Percentiles rank a stretch among this genome's conserved stretches.
phyloP scores from a whole-genome alignment of 441 rosid species.

The Pelargonium citronellum region DNA sequence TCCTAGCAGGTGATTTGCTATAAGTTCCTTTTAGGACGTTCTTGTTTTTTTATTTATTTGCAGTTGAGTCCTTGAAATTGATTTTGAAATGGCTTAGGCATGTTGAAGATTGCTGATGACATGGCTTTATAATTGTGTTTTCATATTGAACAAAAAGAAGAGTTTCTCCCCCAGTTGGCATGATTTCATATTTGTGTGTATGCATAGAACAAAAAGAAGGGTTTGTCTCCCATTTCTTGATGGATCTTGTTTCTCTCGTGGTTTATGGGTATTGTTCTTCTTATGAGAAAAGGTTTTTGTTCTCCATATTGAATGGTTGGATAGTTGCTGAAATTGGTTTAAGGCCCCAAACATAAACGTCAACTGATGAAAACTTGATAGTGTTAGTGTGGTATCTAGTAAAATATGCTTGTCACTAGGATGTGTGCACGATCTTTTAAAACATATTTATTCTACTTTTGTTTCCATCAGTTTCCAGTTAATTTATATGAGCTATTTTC shows the following conservation, averaged over 20 bases:
- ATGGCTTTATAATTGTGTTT: not conserved
- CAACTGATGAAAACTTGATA: not conserved
- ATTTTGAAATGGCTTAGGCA: not conserved
- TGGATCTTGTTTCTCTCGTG: slow-evolving; percentile 1
- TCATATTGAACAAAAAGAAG: not conserved
- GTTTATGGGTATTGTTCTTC: not conserved
- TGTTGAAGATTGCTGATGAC: not conserved
- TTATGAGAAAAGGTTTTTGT: not conserved
- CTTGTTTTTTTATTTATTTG: slow-evolving; percentile 1
- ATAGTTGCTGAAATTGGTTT: not conserved
- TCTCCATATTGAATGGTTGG: not conserved
- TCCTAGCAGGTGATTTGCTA: slow-evolving; percentile 42
- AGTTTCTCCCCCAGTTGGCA: not conserved
- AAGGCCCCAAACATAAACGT: not conserved
- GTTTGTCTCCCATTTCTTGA: not conserved
- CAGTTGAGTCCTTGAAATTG: not conserved
- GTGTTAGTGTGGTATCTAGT: not conserved
- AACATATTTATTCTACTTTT: too few species aligned
- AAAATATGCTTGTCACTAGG: not conserved
- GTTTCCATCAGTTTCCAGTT: not conserved
- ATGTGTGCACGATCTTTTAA: too few species aligned
- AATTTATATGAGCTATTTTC: not conserved
- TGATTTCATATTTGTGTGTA: too few species aligned
- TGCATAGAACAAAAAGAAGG: too few species aligned
- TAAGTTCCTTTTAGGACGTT: not conserved